phyloP scores from a whole-genome alignment of 148 eudicot genomes.

The Salicornia ramosissima region DNA sequence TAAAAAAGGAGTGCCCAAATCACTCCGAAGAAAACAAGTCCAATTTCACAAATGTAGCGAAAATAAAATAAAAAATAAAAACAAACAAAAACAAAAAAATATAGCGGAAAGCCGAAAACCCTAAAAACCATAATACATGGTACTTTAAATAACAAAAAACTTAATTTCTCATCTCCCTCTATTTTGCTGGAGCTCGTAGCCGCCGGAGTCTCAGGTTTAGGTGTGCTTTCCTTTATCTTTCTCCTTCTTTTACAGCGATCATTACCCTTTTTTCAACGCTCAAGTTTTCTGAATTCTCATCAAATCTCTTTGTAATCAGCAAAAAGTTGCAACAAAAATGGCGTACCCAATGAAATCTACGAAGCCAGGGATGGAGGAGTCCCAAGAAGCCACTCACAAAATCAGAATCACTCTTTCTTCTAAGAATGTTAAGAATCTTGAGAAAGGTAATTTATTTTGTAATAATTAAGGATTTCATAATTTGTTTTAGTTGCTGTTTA shows the following conservation, averaged over 20 bases:
- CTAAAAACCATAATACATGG: constrained; percentile 18
- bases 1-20: too few relatives aligned
- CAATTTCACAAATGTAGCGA: too few relatives aligned
- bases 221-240: background rate
- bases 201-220: constrained; percentile 9
- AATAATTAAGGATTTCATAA: background rate
- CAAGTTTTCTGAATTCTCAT: too few relatives aligned
- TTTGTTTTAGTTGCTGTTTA: background rate
- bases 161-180: background rate
- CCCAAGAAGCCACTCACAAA: constrained; percentile 71
- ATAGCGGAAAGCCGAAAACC: constrained; percentile 23
- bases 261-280: too few relatives aligned
- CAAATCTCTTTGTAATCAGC: background rate
- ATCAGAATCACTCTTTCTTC: constrained; percentile 94
- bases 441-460: constrained; percentile 54
- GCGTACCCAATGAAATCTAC: constrained; percentile 70
- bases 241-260: background rate
- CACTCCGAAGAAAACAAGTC: too few relatives aligned
- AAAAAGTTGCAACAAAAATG: constrained; percentile 29
- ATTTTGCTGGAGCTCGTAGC: constrained; percentile 15
- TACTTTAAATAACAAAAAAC: background rate
- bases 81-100: background rate
- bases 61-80: background rate
- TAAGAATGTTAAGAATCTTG: constrained; percentile 84
- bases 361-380: constrained; percentile 73